Evolutionary conservation across 192 early-diverging fungal genomes (phyloP).

Genomic region (Coemansia sp.): DNA sequence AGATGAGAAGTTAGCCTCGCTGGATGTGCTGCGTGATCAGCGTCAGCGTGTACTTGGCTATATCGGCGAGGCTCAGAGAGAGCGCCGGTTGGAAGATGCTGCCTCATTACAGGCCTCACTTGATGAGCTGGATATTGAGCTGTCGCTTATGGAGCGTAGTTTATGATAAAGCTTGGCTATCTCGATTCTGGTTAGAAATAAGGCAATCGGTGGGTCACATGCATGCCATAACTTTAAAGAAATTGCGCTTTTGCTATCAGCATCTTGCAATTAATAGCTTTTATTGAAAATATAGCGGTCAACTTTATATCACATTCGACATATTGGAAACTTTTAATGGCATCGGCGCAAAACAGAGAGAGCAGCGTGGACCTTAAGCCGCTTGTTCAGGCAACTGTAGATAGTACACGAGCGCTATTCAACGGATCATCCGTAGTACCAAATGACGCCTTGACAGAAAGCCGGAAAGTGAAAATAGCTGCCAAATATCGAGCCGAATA

Average conservation of each 20-base stretch:
- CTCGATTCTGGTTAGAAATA: no score
- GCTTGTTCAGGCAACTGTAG: neutral
- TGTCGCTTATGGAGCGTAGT: constrained; percentile 51
- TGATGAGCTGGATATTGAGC: constrained; percentile 63
- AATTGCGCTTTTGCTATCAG: no score
- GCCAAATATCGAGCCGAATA: constrained; percentile 47
- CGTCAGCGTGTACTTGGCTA: constrained; percentile 60
- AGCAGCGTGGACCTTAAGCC: neutral
- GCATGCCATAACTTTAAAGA: no score
- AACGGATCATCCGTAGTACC: constrained; percentile 9
- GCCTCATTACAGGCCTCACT: constrained; percentile 61
- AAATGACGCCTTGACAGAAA: neutral
- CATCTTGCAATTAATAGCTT: no score
- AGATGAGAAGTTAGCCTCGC: constrained; percentile 34
- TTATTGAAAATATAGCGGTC: no score
- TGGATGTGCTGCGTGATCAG: constrained; percentile 71
- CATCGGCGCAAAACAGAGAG: neutral
- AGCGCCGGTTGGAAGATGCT: constrained; percentile 73
- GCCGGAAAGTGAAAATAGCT: constrained; percentile 13
- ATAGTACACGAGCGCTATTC: constrained; percentile 25
- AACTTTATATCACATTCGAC: no score
- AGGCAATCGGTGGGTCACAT: no score
- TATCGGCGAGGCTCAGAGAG: constrained; percentile 61
- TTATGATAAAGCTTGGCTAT: constrained; percentile 17
- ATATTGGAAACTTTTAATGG: neutral